Evolutionary conservation across 2,329 filamentous ascomycete genomes (phyloP).

Genomic region (Alternaria viburni): DNA sequence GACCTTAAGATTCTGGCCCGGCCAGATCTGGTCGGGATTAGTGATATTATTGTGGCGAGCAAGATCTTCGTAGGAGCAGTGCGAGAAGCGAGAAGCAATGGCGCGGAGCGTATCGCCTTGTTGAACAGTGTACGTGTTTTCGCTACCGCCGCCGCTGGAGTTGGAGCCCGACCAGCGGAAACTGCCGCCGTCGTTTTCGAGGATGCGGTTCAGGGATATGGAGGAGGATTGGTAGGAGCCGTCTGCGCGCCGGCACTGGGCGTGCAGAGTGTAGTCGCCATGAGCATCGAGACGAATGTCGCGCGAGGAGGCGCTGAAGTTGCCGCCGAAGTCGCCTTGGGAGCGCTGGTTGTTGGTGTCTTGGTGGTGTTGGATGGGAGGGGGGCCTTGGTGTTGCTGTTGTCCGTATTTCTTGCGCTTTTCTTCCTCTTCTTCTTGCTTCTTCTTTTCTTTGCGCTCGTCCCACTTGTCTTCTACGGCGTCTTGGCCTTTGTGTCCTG

Average conservation of each 20-base stretch:
- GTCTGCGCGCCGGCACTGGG: slow-evolving; percentile 30
- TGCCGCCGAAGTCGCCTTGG: slow-evolving; percentile 28
- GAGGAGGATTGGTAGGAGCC: slow-evolving; percentile 31
- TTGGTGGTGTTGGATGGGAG: slow-evolving; percentile 2
- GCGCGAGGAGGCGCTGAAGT: slow-evolving; percentile 30
- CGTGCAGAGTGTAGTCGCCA: slow-evolving; percentile 36
- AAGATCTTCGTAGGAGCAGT: slow-evolving; percentile 35
- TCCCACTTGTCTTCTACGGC: slow-evolving; percentile 31
- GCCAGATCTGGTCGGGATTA: slow-evolving; percentile 37
- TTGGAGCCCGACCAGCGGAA: slow-evolving; percentile 32
- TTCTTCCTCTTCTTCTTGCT: slow-evolving; percentile 29
- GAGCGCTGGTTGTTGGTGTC: slow-evolving; percentile 8
- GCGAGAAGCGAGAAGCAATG: slow-evolving; percentile 28
- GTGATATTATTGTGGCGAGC: slow-evolving; percentile 34
- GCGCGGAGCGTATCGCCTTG: slow-evolving; percentile 36
- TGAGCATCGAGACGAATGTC: slow-evolving; percentile 34
- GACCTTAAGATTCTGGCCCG: slow-evolving; percentile 32
- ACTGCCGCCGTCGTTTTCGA: slow-evolving; percentile 33
- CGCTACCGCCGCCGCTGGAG: slow-evolving; percentile 12
- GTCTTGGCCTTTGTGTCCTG: slow-evolving; percentile 33
- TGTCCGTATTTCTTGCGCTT: slow-evolving; percentile 14
- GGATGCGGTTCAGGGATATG: slow-evolving; percentile 27
- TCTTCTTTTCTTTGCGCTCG: slow-evolving; percentile 37
- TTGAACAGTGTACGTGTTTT: slow-evolving; percentile 31
- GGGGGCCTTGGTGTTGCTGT: slow-evolving; percentile 17